Base-by-base conservation (phyloP, 306 rosid genomes). In the Quercus mongolica region DNA sequence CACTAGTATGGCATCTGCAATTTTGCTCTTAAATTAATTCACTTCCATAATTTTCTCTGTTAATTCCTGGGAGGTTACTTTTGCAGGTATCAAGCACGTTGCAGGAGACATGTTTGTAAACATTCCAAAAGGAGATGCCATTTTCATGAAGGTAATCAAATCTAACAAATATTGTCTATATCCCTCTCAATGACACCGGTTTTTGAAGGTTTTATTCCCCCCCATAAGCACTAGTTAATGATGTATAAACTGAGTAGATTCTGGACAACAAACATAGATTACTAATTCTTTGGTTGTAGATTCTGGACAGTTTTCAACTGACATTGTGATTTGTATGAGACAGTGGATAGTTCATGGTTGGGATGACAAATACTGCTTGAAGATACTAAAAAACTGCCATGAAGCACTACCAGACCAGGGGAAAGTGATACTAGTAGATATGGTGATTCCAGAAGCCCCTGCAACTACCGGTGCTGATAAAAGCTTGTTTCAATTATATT, bases 111-210 rank as follows among this genome's bases (percentile, higher is more conserved):
- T 71, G 68, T 83, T 83, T 56, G 59, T 1, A 49, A 73, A 6
- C 35, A 83, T 83, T 70, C 78, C 84, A 4, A 71, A 71, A 71
- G 76, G 81, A 51, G 61, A 83, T 52, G 76, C 83, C 62, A 74
- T 83, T 69, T 79, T 71, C 81, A 79, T 83, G 78, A 83, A 75
- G 81, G 79, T 83, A 21, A 58, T 58, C 65, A 20, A 58, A 23
- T 5, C 11, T 20, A n/a, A 20, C 5, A 23, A 57, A 57, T 9
- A 58, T 58, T 21, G 31, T n/a, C 17, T 38, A 38, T 38, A 38
- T 38, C 44, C 44, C 0, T 38, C 44, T 18, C 11, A 3, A 13
- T 20, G 5, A 61, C 31, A 46, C 54, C 15, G 15, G 54, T 12
- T 46, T 0, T 2, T 46, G 54, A 46, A 10, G 54, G 15, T 46